Evolutionary conservation across 2,329 filamentous ascomycete species (phyloP), one percentile per base, ranked within the genome.

Genomic region (Daldinia sp.): DNA sequence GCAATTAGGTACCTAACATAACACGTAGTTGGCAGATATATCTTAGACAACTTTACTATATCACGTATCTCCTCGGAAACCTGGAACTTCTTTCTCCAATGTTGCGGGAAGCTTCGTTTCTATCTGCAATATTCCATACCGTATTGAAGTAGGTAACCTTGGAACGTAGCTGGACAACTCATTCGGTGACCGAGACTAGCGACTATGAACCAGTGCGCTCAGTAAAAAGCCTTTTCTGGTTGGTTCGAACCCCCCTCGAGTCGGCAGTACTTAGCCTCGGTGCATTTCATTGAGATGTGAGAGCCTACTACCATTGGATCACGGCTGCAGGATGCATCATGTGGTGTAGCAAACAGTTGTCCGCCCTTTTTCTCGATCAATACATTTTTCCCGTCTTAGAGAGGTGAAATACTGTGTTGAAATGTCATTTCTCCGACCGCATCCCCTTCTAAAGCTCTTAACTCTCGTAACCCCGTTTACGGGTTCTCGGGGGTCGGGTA

Each of bases 111-210:
- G 28, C 28, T 44, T 65, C 59, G 33, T 64, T 59, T 51, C 41
- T 33, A 50, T 41, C 64, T 74, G 73, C 73, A 73, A 60, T 65
- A 62, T 57, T 39, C 74, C 72, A 65, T 65, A 64, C 64, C 64
- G 13, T 63, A 69, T 72, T 67, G 67, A 72, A 50, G 73, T 67
- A 74, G 65, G 66, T 69, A 72, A 70, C 74, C 72, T 70, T 65
- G 39, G 30, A 48, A 53, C 41, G 28, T 35, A 62, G 30, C 42
- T 62, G 63, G 55, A 70, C 60, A 68, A 67, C 64, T 68, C 59
- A 72, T 63, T 67, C 63, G 54, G 69, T 61, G 59, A 68, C 67
- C 69, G 69, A 68, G 48, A 65, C 58, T 54, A 33, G 48, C 35
- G 54, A 35, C 18, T 55, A 39, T 10, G 46, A 28, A 15, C 62